Base-by-base conservation (phyloP, 1,284 basidiomycete species). In the Fomitopsis palustris region DNA sequence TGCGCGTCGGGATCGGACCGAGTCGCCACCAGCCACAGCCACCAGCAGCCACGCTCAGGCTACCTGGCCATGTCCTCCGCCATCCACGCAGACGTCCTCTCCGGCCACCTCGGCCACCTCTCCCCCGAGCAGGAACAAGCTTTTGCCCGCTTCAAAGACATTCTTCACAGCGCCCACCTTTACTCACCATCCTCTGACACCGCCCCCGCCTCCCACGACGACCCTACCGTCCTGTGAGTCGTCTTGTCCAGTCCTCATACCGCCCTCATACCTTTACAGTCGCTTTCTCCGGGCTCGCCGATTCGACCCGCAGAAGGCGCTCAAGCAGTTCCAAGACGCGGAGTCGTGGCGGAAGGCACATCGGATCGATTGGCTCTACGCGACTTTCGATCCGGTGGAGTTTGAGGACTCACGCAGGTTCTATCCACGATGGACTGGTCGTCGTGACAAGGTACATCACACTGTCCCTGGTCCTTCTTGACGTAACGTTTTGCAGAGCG, bases 391-490 rank as follows among this genome's bases (percentile, higher is more conserved):
- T 25, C 55, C 74, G 0, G 78, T 78, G 12, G 90, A 92, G 64
- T 78, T 92, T 61, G 83, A 87, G 67, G 68, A 68, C 25, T 72
- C 83, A 3, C 82, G 82, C 68, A 76, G 78, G 55, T 90, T 86
- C 61, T 92, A 92, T 74, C 88, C 90, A 2, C 79, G 87, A 37
- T 92, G 88, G 88, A 92, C 89, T 1, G 90, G 90, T 1, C 77
- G 86, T 57, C 76, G 89, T 67, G 87, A 91, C 68, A 89, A 86
- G 76, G 89, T 70, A 52, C 41, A 37, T 41, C 31, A 52, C n/a
- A 25, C 14, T 21, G 12, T 16, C 10, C 1, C 17, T 10, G 17
- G 35, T 23, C 1, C 29, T 17, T 7, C 37, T 17, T 29, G 2
- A 14, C 45, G 43, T 35, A 10, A 45, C 45, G 25, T n/a, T 21